Conservation (phyloP, 305 asterid species). For the Fraxinus velutina region DNA sequence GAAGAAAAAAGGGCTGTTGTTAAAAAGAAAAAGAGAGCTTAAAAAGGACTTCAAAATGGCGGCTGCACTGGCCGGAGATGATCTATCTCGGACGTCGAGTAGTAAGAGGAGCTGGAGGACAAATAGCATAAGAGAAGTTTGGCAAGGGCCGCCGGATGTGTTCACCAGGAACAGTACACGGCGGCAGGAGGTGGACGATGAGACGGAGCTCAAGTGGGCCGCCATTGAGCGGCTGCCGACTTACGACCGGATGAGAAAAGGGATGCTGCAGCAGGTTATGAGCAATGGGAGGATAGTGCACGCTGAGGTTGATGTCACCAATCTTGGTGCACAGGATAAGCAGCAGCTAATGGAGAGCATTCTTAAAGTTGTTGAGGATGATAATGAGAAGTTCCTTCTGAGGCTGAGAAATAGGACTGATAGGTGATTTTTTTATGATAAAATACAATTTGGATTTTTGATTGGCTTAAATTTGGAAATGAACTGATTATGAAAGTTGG, state of each 20-base stretch:
- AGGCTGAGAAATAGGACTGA: conserved; percentile 68
- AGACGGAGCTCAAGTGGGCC: conserved; percentile 75
- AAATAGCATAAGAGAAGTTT: conserved; percentile 58
- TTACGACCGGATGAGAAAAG: conserved; percentile 60
- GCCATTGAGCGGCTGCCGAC: conserved; percentile 82
- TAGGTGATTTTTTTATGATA: conserved; percentile 32
- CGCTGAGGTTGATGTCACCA: conserved; percentile 54
- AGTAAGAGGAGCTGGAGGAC: conserved; percentile 61
- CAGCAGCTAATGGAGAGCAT: conserved; percentile 58
- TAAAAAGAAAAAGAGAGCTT: not conserved
- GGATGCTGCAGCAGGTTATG: conserved; percentile 53
- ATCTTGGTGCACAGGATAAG: conserved; percentile 62
- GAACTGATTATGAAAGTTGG: not conserved
- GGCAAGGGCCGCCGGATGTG: conserved; percentile 59
- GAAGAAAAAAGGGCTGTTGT: not conserved
- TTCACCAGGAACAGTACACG: conserved; percentile 52
- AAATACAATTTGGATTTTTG: not conserved
- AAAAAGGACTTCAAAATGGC: conserved; percentile 17
- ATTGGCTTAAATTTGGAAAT: not conserved
- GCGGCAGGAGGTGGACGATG: conserved; percentile 58
- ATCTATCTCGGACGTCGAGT: conserved; percentile 40
- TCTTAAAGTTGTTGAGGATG: conserved; percentile 65
- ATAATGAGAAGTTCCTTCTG: conserved; percentile 56
- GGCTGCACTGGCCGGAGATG: conserved; percentile 49
- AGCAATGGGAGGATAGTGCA: conserved; percentile 44